These are phyloP conservation scores for Drosera capensis DNA, from an alignment of 148 eudicot species.

Conservation along the genomic window DNA sequence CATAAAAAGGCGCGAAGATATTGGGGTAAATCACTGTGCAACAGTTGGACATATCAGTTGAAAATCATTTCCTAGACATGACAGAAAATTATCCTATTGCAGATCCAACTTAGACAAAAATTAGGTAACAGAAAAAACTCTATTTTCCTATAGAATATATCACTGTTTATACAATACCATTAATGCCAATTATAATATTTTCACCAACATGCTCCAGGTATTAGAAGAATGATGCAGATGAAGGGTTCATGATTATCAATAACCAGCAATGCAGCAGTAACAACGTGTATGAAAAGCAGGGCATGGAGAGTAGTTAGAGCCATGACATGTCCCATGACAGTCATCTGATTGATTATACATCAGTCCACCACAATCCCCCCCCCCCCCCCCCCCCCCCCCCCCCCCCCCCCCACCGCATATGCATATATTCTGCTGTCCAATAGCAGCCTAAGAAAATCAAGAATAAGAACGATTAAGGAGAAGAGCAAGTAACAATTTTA, in stretches of 20 bases:
- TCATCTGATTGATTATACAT: conserved; percentile 20
- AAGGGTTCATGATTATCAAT: not conserved
- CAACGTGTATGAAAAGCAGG: conserved; percentile 17
- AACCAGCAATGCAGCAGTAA: conserved; percentile 16
- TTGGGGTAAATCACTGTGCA: too few species aligned
- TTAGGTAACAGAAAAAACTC: too few species aligned
- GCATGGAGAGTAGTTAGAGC: conserved; percentile 13
- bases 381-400: too few species aligned
- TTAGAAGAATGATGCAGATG: not conserved
- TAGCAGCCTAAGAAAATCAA: conserved; percentile 14
- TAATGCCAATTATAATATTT: not conserved
- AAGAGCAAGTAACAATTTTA: too few species aligned
- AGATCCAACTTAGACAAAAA: too few species aligned
- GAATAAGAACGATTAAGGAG: not conserved
- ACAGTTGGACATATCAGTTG: too few species aligned
- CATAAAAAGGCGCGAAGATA: too few species aligned
- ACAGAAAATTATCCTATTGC: too few species aligned
- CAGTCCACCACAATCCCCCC: conserved; percentile 21
- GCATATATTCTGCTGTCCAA: conserved; percentile 17
- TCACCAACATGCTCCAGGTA: not conserved
- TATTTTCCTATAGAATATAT: too few species aligned
- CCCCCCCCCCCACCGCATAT: conserved; percentile 14
- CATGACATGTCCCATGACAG: conserved; percentile 14
- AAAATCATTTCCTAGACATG: too few species aligned
- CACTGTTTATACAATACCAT: too few species aligned